Evolutionary conservation across 352 stramenopile species (phyloP).

Genomic region (Phytopythium mirpurense): DNA sequence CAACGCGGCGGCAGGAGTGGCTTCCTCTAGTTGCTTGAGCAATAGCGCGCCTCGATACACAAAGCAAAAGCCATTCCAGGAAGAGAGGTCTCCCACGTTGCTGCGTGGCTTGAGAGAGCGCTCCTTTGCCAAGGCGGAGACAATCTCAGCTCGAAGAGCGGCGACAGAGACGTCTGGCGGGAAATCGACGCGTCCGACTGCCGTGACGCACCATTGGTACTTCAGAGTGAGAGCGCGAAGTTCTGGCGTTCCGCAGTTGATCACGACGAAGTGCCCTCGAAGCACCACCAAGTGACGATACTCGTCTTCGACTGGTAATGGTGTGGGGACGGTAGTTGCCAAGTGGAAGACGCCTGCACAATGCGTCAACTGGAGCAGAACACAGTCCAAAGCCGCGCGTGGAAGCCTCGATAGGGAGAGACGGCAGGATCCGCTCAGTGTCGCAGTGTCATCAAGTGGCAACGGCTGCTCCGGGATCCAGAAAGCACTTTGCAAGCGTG

Average conservation of each 20-base stretch:
- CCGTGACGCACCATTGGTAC: background rate
- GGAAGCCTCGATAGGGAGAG: conserved; percentile 4
- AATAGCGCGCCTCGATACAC: conserved; percentile 26
- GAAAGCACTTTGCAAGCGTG: conserved; percentile 1
- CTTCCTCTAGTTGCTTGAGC: conserved; percentile 12
- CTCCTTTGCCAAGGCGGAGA: background rate
- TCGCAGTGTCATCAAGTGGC: background rate
- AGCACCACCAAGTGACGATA: background rate
- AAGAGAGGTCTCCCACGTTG: background rate
- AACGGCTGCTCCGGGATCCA: conserved; percentile 14
- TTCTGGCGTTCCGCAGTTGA: background rate
- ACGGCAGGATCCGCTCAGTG: background rate
- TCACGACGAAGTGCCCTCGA: background rate
- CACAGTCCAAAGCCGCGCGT: conserved; percentile 10
- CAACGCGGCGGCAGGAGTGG: conserved; percentile 13
- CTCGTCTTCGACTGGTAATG: background rate
- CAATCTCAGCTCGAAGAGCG: background rate
- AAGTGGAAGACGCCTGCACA: background rate
- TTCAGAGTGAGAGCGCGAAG: no score
- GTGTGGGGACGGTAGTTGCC: background rate
- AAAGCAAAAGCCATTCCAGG: conserved; percentile 16
- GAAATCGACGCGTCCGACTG: background rate
- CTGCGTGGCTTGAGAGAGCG: background rate
- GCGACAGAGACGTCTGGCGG: background rate
- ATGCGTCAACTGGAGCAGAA: conserved; percentile 28